Evolutionary conservation across 192 early-diverging fungal genomes (phyloP), one percentile per base, ranked within the genome.

Genomic region (Chytriomyces confervae): DNA sequence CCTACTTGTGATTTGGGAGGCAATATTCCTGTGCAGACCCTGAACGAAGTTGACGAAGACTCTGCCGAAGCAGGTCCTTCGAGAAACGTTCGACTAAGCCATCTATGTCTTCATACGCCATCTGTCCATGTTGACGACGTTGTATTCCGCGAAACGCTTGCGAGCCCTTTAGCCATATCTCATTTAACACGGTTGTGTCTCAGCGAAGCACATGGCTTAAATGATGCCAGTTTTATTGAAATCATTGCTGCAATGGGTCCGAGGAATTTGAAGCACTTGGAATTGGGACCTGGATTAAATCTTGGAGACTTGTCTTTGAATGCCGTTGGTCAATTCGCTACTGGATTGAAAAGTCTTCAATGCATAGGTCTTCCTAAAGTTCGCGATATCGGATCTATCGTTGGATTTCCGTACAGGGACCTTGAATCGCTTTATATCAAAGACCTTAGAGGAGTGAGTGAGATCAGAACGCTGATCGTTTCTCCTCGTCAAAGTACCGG

Each of bases 231-330:
- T 24, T 76, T 76, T 49, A 50, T 76, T 36, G 49, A 16, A 20
- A 66, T 66, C 13, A 76, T 76, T 10, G 51, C 29, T 7, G 74
- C 74, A 7, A 51, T 64, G 62, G 20, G 47, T 18, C 24, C 20
- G 5, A n/a, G 13, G 16, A 48, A 10, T 51, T 18, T 76, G 9
- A 36, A 29, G 7, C 24, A 24, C 1, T 44, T 76, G 61, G 74
- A 76, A 48, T 6, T 76, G 6, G 74, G 74, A 24, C 74, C 74
- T 8, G 63, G 74, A 16, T 53, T 76, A 36, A 76, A 76, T 23
- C 24, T 76, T 8, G 13, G 29, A 18, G 74, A 76, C 11, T 13
- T 66, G 3, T 29, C 62, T 66, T 8, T 76, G 7, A 20, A 23
- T 9, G 24, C 74, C 6, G 36, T 76, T 20, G 62, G 62, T 9